Evolutionary conservation across 2,329 filamentous ascomycete genomes (phyloP).

Genomic region (Aureobasidium zeae): DNA sequence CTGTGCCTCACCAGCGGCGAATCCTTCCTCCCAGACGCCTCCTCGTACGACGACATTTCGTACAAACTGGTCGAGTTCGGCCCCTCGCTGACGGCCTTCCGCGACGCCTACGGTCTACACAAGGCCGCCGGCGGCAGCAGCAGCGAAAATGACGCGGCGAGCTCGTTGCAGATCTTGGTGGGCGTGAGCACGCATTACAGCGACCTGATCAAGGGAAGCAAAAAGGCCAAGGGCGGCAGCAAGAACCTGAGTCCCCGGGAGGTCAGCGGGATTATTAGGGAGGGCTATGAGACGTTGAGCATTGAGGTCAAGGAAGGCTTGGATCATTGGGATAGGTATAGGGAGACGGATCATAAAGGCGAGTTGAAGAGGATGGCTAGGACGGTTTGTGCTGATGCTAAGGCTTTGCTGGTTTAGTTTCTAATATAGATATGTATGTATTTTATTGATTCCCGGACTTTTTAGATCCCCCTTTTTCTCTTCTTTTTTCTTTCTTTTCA

Average conservation of each 20-base stretch:
- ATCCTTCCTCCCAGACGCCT: slow-evolving; percentile 76
- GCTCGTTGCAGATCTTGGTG: slow-evolving; percentile 75
- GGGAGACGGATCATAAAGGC: slow-evolving; percentile 76
- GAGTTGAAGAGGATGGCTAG: slow-evolving; percentile 81
- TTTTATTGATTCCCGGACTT: no score
- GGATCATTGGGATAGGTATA: slow-evolving; percentile 75
- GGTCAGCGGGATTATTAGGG: slow-evolving; percentile 85
- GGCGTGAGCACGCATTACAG: slow-evolving; percentile 81
- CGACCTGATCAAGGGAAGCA: slow-evolving; percentile 61
- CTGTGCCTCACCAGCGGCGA: slow-evolving; percentile 80
- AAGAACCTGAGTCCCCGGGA: slow-evolving; percentile 72
- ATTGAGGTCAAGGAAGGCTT: slow-evolving; percentile 82
- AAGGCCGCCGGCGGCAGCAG: no score
- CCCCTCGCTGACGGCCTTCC: slow-evolving; percentile 71
- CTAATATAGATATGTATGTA: no score
- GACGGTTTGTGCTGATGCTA: slow-evolving; percentile 64
- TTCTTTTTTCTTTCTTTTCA: no score
- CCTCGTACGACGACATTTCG: slow-evolving; percentile 91
- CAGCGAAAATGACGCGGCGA: slow-evolving; percentile 36
- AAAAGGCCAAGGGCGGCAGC: slow-evolving; percentile 44
- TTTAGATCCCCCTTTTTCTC: no score
- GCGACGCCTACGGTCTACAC: slow-evolving; percentile 55
- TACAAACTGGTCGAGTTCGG: slow-evolving; percentile 96
- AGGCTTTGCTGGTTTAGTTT: slow-evolving; percentile 20
- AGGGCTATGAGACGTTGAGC: slow-evolving; percentile 88